Conservation (phyloP, 1,284 basidiomycete genomes). For the Laetiporus sulphureus region DNA sequence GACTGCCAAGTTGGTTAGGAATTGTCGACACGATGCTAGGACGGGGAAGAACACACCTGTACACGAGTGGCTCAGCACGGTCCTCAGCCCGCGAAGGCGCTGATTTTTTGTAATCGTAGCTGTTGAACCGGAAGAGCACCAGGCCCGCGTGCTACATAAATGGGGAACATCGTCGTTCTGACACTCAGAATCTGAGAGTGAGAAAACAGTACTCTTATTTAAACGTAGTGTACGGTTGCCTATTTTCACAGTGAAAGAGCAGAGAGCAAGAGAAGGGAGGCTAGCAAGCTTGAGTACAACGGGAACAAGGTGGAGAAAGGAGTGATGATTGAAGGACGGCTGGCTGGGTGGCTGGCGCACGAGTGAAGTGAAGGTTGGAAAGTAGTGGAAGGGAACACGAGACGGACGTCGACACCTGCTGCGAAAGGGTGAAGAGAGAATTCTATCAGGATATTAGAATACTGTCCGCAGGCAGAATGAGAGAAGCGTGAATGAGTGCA, state of each 20-base stretch:
- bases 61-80: too few relatives aligned
- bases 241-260: conserved; percentile 8
- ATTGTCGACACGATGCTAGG: too few relatives aligned
- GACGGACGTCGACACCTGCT: neutral
- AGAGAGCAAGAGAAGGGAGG: conserved; percentile 5
- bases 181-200: neutral
- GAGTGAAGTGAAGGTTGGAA: neutral
- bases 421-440: neutral
- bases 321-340: neutral
- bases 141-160: too few relatives aligned
- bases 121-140: too few relatives aligned
- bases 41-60: too few relatives aligned
- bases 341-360: neutral
- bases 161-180: too few relatives aligned
- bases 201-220: conserved; percentile 2
- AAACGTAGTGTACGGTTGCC: conserved; percentile 6
- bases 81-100: too few relatives aligned
- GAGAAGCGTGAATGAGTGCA: conserved; percentile 9
- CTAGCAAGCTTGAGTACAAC: conserved; percentile 6
- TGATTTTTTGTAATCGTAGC: too few relatives aligned
- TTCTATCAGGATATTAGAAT: conserved; percentile 8
- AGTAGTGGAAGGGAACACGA: neutral
- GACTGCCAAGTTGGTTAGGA: too few relatives aligned
- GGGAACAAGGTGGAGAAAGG: neutral
- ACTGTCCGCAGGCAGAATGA: conserved; percentile 6